Evolutionary conservation across 225 moss, liverwort and hornwort genomes (phyloP).

Genomic region (Neckera pumila): DNA sequence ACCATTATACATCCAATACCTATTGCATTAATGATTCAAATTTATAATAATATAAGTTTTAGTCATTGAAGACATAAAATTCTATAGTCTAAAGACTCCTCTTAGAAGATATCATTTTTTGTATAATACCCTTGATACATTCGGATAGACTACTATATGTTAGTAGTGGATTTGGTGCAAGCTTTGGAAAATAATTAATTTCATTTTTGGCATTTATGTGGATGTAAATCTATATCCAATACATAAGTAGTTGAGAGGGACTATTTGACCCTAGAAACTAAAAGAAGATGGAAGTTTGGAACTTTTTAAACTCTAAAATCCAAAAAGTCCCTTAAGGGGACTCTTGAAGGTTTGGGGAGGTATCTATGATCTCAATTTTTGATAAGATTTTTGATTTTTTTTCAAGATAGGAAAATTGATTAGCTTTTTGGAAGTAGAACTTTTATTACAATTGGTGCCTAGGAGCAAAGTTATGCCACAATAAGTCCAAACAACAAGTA

Average conservation of each 20-base stretch:
- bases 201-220: background rate
- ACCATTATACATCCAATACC: background rate
- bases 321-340: fast-evolving
- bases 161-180: background rate
- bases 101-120: background rate
- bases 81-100: background rate
- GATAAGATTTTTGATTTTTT: background rate
- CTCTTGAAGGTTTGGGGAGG: fast-evolving
- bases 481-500: fast-evolving
- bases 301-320: background rate
- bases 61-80: background rate
- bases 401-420: background rate
- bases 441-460: background rate
- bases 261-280: background rate
- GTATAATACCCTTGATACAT: background rate
- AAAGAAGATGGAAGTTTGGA: background rate
- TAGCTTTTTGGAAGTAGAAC: fast-evolving
- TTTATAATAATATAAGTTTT: background rate
- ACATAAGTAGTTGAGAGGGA: background rate
- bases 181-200: background rate
- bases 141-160: background rate
- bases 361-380: background rate
- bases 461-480: fast-evolving
- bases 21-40: background rate
- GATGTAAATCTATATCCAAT: background rate